Evolutionary conservation across 2,329 filamentous ascomycete species (phyloP).

Genomic region (Monosporascus sp.): DNA sequence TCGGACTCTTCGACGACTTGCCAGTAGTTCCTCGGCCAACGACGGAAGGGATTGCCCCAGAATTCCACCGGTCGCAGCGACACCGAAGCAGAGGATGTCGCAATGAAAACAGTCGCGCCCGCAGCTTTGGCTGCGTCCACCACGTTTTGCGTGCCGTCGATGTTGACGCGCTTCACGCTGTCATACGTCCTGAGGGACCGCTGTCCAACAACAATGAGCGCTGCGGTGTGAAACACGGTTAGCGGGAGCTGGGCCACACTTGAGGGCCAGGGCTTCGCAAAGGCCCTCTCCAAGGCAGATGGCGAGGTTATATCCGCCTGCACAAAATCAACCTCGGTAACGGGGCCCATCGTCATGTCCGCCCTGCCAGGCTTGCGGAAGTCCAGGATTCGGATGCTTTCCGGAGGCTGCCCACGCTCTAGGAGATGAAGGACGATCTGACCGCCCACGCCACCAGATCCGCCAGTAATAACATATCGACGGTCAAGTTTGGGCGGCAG

Average conservation of each 20-base stretch:
- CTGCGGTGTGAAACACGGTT: constrained; percentile 46
- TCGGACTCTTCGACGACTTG: constrained; percentile 39
- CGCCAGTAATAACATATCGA: constrained; percentile 33
- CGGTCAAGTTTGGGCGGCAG: constrained; percentile 30
- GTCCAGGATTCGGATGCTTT: constrained; percentile 43
- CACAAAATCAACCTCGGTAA: constrained; percentile 31
- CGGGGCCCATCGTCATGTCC: constrained; percentile 32
- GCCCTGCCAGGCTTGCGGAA: constrained; percentile 33
- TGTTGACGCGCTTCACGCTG: constrained; percentile 37
- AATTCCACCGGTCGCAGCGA: constrained; percentile 30
- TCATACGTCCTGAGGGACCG: constrained; percentile 35
- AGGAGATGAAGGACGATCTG: constrained; percentile 45
- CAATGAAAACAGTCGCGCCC: constrained; percentile 39
- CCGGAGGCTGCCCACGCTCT: constrained; percentile 38
- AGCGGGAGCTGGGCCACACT: constrained; percentile 35
- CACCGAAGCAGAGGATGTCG: constrained; percentile 43
- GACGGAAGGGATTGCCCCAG: constrained; percentile 35
- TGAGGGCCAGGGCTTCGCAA: constrained; percentile 37
- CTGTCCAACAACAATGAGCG: constrained; percentile 39
- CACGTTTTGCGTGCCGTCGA: constrained; percentile 41
- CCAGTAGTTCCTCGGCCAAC: constrained; percentile 31
- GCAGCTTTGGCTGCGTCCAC: constrained; percentile 34
- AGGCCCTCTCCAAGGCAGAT: constrained; percentile 32
- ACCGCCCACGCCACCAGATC: constrained; percentile 41
- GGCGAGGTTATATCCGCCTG: constrained; percentile 40